Evolutionary conservation across 305 asterid species (phyloP), one percentile per base, ranked within the genome.

Genomic region (Solanum hybrid): DNA sequence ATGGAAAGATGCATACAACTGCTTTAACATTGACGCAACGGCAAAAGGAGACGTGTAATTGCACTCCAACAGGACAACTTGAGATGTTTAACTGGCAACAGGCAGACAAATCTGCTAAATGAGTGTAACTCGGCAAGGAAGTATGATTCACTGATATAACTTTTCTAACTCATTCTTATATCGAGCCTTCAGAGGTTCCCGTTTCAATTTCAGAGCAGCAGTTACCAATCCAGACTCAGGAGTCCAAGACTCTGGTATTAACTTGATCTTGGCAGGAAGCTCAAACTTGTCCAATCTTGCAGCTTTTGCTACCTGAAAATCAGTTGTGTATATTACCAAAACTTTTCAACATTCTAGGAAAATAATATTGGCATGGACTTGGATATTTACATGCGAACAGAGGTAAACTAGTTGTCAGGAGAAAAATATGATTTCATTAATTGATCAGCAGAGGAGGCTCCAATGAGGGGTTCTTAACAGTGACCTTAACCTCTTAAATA

Each of bases 141-240:
- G 78, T 75, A 17, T 56, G 75, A n/a, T 46, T 94, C 94, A 95
- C 91, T 91, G 92, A 90, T 95, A 95, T 88, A 95, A 69, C 88
- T 91, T 93, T 35, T 93, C 91, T 56, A 97, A 96, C 88, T 92
- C 98, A 71, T 94, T 95, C 89, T 93, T 94, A 84, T 94, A 97
- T 92, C 91, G 94, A 79, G 92, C 89, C 93, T 94, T 96, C 93
- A 97, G 37, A 76, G 93, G 97, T 89, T 96, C 99, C 91, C 99
- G 95, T 95, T 95, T 97, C 87, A 97, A 92, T 94, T 97, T 97
- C 78, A 97, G 95, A 84, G 99, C 99, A 64, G 98, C 96, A 16
- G 99, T 97, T 37, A 97, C 98, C 89, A 97, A 96, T 64, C 98
- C 99, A 6, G 98, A 94, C 90, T 97, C 99, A 2, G 98, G 99